Evolutionary conservation across 805 yeast species (phyloP), one percentile per base, ranked within the genome.

Genomic region (Jamesozyma rosinii): DNA sequence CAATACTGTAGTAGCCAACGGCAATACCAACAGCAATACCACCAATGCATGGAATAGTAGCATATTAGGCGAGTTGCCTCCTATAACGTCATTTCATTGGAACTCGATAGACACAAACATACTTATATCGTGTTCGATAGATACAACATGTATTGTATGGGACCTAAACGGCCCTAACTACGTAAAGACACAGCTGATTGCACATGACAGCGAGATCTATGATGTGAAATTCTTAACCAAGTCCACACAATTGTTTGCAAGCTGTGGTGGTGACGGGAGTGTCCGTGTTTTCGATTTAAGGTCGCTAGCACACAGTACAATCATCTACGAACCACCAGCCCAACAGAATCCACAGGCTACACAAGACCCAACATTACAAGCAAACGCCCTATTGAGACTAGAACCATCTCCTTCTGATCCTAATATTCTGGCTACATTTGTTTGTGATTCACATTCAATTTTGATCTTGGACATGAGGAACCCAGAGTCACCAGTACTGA

Each of bases 61-160:
- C 30, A 35, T 45, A 4, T 33, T 50, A 11, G 66, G 66, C 14
- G 61, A 55, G 18, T 68, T 80, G 40, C 95, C 98, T 1, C 98
- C 98, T 4, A 73, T 92, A 41, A 89, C 97, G 0, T 80, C 95
- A 1, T 86, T 92, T 54, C 96, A 92, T 64, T 92, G 98, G 97
- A 87, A 84, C 66, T 65, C 71, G 31, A 68, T 71, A 1, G 89
- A 85, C 53, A 75, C 85, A 2, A 76, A 76, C 39, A 63, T 79
- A 33, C 74, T 88, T 18, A 82, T 92, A 31, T 86, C 97, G 1
- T 77, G 90, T 48, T 81, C 92, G 18, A 85, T 90, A 10, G 98
- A 92, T 64, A 92, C 98, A 1, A 92, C 98, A 0, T 92, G 98
- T 65, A 89, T 97, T 0, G 79, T 88, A 3, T 92, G 98, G 97